Evolutionary conservation across 495 filamentous ascomycete genomes (phyloP), one percentile per base, ranked within the genome.

Genomic region (Parathielavia hyrcaniae): DNA sequence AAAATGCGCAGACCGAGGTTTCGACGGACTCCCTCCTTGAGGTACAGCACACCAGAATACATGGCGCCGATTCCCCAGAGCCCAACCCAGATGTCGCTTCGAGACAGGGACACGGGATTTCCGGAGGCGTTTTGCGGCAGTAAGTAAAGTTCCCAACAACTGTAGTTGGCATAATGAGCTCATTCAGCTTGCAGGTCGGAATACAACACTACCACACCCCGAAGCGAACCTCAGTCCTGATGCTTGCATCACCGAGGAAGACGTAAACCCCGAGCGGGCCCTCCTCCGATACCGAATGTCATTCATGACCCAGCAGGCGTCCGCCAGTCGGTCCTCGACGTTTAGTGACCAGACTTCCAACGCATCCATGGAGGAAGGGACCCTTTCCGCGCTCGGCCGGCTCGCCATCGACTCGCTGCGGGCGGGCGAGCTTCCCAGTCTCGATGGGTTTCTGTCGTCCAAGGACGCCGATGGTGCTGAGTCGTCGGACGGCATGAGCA

Each of bases 151-250:
- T 3, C 8, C 11, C 32, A 19, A 4, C n/a, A 1, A 7, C 20
- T 6, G 13, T 32, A 11, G 55, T 30, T 19, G 8, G 32, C 26
- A 19, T n/a, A 13, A 23, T 39, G 64, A 26, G 50, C 38, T 30
- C 12, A 38, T 30, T 22, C 22, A 39, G 14, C 17, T 36, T 13
- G 1, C 44, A 72, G 70, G 57, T 19, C 56, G 69, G 45, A 73
- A 70, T 54, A 73, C 71, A 12, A 58, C 65, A 17, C 67, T 71
- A 16, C 71, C 68, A 17, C 71, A 73, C 57, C 71, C 71, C 13
- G 68, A 72, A 36, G 71, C 71, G 39, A 65, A 68, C 46, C 43
- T 69, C 36, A 51, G 60, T 47, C 68, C 68, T n/a, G 61, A 71
- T 36, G 71, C 71, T 23, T 62, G 43, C 60, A 63, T 73, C 53